Base-by-base conservation (phyloP, 768 basidiomycete species). In the Hypholoma sublateritium region DNA sequence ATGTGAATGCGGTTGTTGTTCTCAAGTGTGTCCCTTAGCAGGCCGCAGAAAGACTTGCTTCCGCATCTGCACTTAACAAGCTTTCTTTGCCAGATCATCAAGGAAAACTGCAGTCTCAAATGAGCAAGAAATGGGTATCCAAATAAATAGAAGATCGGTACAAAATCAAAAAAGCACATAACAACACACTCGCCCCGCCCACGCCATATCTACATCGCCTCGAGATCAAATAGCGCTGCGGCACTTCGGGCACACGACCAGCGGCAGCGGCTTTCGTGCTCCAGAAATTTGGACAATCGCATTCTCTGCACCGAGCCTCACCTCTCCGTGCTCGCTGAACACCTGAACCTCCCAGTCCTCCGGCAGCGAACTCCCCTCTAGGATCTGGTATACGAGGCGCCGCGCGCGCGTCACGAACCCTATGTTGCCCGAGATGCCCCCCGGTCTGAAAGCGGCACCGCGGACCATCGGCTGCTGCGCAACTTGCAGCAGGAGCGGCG, bases 391-490 rank as follows among this genome's bases (percentile, higher is more conserved):
- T 19, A 86, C 78, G n/a, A 83, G 56, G 32, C 71, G 66, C 44
- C 85, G 71, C 1, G 85, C 83, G 0, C 68, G 62, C 6, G 75
- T 66, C 3, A 87, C 84, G 21, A 75, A 63, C 1, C 68, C 58
- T 0, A 83, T 65, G 58, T 86, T 87, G 1, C 85, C 85, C 1
- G 77, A 73, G 0, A 85, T 60, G 0, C 83, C 81, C 0, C 79
- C 79, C 0, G 45, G 60, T 2, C 12, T 42, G 53, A 73, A 76
- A 3, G 67, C 63, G 0, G 59, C 69, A 0, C 85, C 85, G 19
- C 79, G 75, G 7, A 84, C 69, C 39, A 87, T 82, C 0, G 78
- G 85, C 61, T 84, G 85, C 24, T 74, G 65, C 0, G 85, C 85
- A 1, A 78, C 59, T 0, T 55, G 54, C 7, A 87, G 56, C 16